Evolutionary conservation across 345 rosid species (phyloP), one percentile per base, ranked within the genome.

Genomic region (Zanthoxylum bungeanum): DNA sequence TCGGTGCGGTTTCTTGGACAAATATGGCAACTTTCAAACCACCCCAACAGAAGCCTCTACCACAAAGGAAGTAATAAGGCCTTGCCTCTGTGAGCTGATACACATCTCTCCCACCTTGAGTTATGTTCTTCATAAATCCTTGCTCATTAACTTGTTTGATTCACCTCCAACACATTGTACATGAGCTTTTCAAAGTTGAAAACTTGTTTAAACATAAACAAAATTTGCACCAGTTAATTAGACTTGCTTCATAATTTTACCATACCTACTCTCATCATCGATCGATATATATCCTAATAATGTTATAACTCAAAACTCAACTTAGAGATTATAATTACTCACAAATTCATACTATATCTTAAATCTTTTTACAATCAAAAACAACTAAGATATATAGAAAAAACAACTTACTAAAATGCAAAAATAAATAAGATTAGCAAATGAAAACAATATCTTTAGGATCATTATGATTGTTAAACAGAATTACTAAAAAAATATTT

Each of bases 141-240:
- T 62, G 71, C 47, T 83, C 84, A 25, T 69, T 82, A 89, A 59
- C 73, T 79, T 17, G 93, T 89, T 76, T 87, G 7, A 77, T 87
- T 87, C 78, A 89, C 93, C 76, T 87, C 93, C 62, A 89, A 71
- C 19, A 87, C 93, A 72, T 82, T 86, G 85, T 74, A 79, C 58
- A 57, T 46, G 34, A 64, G 59, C 86, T 81, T 85, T 76, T 89
- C 78, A 46, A 85, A 85, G 59, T 76, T 42, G 58, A 80, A 85
- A 22, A 76, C 83, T 78, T 28, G 22, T 2, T n/a, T n/a, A 8
- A n/a, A 6, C 7, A 1, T 6, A 33, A 27, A 25, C 14, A 22
- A 6, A 1, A 12, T 1, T 25, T 59, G 7, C 4, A 40, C 14
- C 6, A 25, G 17, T 44, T 42, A 14, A 21, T 0, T 72, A 55